phyloP scores from a whole-genome alignment of 2,329 filamentous ascomycete species.

The Hypoxylon sp. region DNA sequence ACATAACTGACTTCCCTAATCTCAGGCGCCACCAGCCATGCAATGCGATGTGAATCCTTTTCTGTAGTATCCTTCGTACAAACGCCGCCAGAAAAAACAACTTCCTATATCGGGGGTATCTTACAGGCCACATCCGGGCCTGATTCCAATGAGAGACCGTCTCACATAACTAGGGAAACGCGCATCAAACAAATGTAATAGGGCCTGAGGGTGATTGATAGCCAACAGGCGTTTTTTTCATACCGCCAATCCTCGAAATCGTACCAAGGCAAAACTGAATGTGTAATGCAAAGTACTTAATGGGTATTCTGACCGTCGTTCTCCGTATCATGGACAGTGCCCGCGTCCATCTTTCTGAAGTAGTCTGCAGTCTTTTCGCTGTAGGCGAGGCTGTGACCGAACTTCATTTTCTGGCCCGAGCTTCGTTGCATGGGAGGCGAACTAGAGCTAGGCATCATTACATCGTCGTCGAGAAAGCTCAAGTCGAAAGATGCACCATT shows the following conservation, averaged over 20 bases:
- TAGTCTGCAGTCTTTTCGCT: conserved; percentile 23
- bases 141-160: conserved; percentile 14
- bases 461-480: conserved; percentile 64
- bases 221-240: background rate
- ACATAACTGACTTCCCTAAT: background rate
- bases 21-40: background rate
- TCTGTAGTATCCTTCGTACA: background rate
- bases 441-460: conserved; percentile 59
- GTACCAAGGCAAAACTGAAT: conserved; percentile 1
- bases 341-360: conserved; percentile 10
- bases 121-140: conserved; percentile 8
- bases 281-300: conserved; percentile 4
- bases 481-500: conserved; percentile 61
- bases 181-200: conserved; percentile 23
- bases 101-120: conserved; percentile 19
- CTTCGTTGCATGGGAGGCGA: conserved; percentile 61
- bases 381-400: conserved; percentile 42
- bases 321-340: background rate
- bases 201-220: background rate
- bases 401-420: conserved; percentile 43
- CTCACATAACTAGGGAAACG: conserved; percentile 17
- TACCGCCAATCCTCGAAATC: background rate
- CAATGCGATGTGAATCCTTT: background rate
- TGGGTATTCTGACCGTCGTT: conserved; percentile 2
- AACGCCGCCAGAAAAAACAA: conserved; percentile 9